Conservation (phyloP, 495 filamentous ascomycete genomes). For the Annulohypoxylon nitens region DNA sequence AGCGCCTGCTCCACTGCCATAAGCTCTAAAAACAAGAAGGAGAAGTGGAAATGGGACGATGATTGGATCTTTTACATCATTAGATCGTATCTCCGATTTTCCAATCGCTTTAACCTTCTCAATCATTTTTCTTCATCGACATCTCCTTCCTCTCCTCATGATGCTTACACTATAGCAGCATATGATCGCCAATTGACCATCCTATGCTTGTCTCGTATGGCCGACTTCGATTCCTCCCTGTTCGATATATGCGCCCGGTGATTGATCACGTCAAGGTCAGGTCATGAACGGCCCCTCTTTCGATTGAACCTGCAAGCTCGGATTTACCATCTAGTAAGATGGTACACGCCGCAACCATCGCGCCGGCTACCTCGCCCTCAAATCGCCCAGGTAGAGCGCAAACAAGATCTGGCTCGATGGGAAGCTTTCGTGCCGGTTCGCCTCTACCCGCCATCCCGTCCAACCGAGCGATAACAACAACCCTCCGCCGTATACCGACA, state of each 20-base stretch:
- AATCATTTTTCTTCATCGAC: slow-evolving; percentile 1
- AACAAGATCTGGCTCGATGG: slow-evolving; percentile 49
- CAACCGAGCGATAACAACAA: slow-evolving; percentile 43
- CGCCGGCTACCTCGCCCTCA: slow-evolving; percentile 46
- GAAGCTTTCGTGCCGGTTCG: slow-evolving; percentile 65
- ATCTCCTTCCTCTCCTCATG: background rate
- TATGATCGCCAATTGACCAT: background rate
- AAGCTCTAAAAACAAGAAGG: slow-evolving; percentile 14
- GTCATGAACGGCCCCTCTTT: slow-evolving; percentile 32
- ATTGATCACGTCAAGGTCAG: slow-evolving; percentile 13
- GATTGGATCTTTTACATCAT: slow-evolving; percentile 38
- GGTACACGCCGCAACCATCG: slow-evolving; percentile 53
- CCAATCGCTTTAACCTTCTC: slow-evolving; percentile 33
- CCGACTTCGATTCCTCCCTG: background rate
- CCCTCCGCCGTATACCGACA: slow-evolving; percentile 71
- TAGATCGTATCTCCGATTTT: slow-evolving; percentile 42
- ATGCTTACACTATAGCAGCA: background rate
- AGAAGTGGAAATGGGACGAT: slow-evolving; percentile 26
- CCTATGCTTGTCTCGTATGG: slow-evolving; percentile 27
- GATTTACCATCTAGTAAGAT: slow-evolving; percentile 47
- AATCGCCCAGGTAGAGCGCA: slow-evolving; percentile 35
- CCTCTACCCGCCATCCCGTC: slow-evolving; percentile 53
- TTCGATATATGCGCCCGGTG: slow-evolving; percentile 1
- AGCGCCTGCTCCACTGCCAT: slow-evolving; percentile 6
- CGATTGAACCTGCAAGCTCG: slow-evolving; percentile 28